Percentiles rank a stretch among this genome's conserved stretches.
Conservation (phyloP, 2,329 filamentous ascomycete species). For the Beauveria scarabaeidicola region DNA sequence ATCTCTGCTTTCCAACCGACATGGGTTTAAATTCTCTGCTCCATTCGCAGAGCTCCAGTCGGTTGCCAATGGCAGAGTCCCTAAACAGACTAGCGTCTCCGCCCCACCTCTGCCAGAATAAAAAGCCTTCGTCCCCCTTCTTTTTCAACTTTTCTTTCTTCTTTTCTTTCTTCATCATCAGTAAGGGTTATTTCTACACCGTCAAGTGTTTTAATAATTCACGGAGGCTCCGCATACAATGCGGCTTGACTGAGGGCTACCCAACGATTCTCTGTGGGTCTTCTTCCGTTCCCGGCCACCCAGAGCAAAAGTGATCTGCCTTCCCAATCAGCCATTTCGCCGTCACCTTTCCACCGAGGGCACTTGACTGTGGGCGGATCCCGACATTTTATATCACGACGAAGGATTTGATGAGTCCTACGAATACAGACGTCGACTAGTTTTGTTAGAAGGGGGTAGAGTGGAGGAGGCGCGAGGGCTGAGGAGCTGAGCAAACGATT, state of each 20-base stretch:
- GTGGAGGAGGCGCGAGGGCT: background rate
- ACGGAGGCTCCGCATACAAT: slow-evolving; percentile 40
- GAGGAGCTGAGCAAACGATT: background rate
- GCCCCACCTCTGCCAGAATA: slow-evolving; percentile 2
- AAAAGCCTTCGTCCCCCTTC: background rate
- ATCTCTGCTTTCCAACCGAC: background rate
- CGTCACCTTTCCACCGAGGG: slow-evolving; percentile 25
- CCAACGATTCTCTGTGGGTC: slow-evolving; percentile 35
- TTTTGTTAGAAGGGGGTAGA: background rate
- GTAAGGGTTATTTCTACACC: slow-evolving; percentile 40
- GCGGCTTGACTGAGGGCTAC: slow-evolving; percentile 48
- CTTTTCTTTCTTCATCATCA: slow-evolving; percentile 34
- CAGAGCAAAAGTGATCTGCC: slow-evolving; percentile 36
- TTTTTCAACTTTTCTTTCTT: slow-evolving; percentile 16
- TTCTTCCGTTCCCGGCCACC: slow-evolving; percentile 50
- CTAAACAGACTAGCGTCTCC: slow-evolving; percentile 6
- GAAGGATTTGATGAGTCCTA: background rate
- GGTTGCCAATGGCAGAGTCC: slow-evolving; percentile 8
- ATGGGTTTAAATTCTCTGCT: background rate
- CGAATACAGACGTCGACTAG: background rate
- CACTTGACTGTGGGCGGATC: slow-evolving; percentile 45
- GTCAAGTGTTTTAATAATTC: slow-evolving; percentile 41
- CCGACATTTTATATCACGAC: slow-evolving; percentile 28
- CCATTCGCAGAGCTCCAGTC: background rate
- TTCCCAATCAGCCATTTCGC: slow-evolving; percentile 37